Conservation (phyloP, 1,284 basidiomycete species). For the Leccinum solheimii region DNA sequence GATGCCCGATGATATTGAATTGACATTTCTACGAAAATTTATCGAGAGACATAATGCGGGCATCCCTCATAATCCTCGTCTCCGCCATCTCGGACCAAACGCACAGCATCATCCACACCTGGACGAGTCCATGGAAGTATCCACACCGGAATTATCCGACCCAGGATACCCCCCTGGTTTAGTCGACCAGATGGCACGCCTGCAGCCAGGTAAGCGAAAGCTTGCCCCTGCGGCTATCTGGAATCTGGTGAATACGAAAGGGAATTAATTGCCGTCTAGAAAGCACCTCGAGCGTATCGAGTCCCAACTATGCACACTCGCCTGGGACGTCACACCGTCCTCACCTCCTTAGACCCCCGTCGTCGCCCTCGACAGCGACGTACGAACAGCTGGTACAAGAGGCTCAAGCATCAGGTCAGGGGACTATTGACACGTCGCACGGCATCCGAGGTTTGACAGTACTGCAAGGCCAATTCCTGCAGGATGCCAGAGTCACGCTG, state of each 20-base stretch:
- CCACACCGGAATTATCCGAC: slow-evolving; percentile 57
- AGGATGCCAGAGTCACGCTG: slow-evolving; percentile 41
- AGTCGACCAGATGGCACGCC: slow-evolving; percentile 39
- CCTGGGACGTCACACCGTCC: slow-evolving; percentile 33
- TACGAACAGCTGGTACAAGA: slow-evolving; percentile 37
- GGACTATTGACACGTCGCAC: slow-evolving; percentile 5
- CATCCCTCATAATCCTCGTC: slow-evolving; percentile 73
- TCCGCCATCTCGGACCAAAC: slow-evolving; percentile 51
- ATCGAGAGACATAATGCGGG: slow-evolving; percentile 71
- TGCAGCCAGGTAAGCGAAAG: slow-evolving; percentile 39
- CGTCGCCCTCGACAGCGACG: slow-evolving; percentile 35
- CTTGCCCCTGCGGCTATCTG: neutral
- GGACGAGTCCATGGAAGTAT: slow-evolving; percentile 47
- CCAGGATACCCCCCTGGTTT: slow-evolving; percentile 32
- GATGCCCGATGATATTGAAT: slow-evolving; percentile 75
- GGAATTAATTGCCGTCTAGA: slow-evolving; percentile 19
- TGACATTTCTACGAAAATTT: slow-evolving; percentile 74
- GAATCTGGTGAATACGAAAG: slow-evolving; percentile 8
- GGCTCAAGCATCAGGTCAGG: slow-evolving; percentile 35
- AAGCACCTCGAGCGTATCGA: slow-evolving; percentile 32
- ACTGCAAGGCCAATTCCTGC: slow-evolving; percentile 39
- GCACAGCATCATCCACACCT: slow-evolving; percentile 39
- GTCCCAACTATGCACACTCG: slow-evolving; percentile 35
- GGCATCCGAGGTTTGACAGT: slow-evolving; percentile 13
- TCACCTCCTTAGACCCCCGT: slow-evolving; percentile 32